Base-by-base conservation (phyloP, 805 yeast species). In the Jamesozyma gamospora region DNA sequence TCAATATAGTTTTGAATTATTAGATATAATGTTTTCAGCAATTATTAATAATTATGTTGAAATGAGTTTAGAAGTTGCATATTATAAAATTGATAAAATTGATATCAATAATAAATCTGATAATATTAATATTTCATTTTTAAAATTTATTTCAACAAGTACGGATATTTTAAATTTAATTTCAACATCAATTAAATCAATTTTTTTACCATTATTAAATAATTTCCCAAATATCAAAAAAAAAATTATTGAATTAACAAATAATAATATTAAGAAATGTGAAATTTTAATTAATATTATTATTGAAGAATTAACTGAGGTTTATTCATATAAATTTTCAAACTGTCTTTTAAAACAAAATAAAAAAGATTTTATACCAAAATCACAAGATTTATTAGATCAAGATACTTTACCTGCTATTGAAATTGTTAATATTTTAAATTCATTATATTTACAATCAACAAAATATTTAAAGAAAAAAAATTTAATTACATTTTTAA, bases 31-130 rank as follows among this genome's bases (percentile, higher is more conserved):
- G 37, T 59, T 85, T 17, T 68, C 74, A 35, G 86, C 81, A 40
- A 68, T 84, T 29, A 92, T 94, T 1, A 75, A 75, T 28, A 70
- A 79, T 3, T 86, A 83, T 52, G 71, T 87, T 33, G 87, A 83
- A 30, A 67, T 77, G 13, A 87, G 85, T 0, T 58, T 88, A 31
- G 95, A 85, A 48, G 75, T 77, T 3, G 69, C 86, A 1, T 82
- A 76, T 49, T 71, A 65, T 37, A 59, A 59, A 34, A 56, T 74
- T 26, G 58, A 56, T 37, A 63, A 64, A 47, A 64, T 67, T 47
- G 64, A 65, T 49, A 21, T 21, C n/a, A 38, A 39, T 12, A 31
- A 40, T 17, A 48, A 40, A 40, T 34, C 49, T 39, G 34, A 58
- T 48, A 46, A 52, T 44, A 42, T 77, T 13, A 64, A 71, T 41